A percentile compares a stretch with the other conserved stretches of the same genome.
phyloP scores from a whole-genome alignment of 169 alveolate genomes.

The Miamiensis avidus region DNA sequence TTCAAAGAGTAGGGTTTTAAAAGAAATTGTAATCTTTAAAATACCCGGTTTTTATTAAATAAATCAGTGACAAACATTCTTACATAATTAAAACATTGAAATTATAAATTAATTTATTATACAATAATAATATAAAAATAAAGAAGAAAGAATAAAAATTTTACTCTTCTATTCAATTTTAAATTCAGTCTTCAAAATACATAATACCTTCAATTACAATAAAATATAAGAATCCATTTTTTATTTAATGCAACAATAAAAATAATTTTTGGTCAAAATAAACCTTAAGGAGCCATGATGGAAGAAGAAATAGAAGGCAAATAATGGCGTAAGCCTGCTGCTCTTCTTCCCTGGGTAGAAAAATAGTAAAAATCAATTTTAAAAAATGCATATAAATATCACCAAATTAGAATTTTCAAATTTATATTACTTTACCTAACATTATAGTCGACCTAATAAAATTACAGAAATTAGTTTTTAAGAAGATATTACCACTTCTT shows the following conservation, averaged over 20 bases:
- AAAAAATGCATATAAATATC: not conserved
- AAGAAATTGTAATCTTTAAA: no score
- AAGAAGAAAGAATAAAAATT: not conserved
- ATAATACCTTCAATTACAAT: no score
- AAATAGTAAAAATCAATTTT: constrained; percentile 64
- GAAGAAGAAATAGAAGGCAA: not conserved
- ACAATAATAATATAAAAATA: no score
- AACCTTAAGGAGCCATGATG: not conserved
- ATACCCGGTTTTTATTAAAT: no score
- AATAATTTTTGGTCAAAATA: no score
- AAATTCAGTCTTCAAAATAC: not conserved
- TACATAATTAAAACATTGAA: not conserved
- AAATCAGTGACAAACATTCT: no score
- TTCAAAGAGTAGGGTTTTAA: no score
- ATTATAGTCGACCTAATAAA: constrained; percentile 73
- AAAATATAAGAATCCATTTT: no score
- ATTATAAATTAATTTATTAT: no score
- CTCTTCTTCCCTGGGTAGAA: constrained; percentile 78
- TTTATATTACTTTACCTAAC: not conserved
- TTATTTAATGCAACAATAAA: no score
- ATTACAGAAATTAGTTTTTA: constrained; percentile 70
- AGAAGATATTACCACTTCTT: constrained; percentile 67
- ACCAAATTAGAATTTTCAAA: not conserved
- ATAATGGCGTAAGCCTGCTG: not conserved
- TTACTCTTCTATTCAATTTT: not conserved